Base-by-base conservation (phyloP, 495 filamentous ascomycete species). In the Venustampulla echinocandica region DNA sequence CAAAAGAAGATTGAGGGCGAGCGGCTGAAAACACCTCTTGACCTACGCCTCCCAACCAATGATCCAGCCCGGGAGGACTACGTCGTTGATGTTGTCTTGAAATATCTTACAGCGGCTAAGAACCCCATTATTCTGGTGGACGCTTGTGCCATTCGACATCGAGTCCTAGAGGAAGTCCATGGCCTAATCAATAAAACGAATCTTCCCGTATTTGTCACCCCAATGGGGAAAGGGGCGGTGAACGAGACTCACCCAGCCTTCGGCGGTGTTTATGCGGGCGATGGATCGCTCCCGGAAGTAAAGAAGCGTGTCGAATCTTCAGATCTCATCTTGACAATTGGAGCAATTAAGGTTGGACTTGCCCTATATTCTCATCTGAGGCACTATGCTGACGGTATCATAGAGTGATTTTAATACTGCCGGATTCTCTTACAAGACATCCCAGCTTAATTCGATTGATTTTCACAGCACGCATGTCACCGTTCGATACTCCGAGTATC, bases 161-260 rank as follows among this genome's bases (percentile, higher is more conserved):
- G 76, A 10, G 81, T 81, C 10, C 64, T 92, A 4, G 68, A 79
- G 0, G 90, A 95, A 60, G 79, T 87, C 10, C 80, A 82, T 42
- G 77, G 81, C 23, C 67, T 97, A n/a, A 67, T 95, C 27, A 71
- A 82, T 35, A 85, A 79, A 57, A 85, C 87, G 0, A 69, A 77
- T 7, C 64, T 95, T 9, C 90, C 88, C 6, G 83, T 82, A 0
- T 95, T 92, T 62, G 86, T 92, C 15, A 79, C 87, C 0, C 90
- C 90, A 1, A 93, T 94, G 87, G 88, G 90, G 48, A 95, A 95
- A 64, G 80, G 90, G 33, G 86, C 83, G 6, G 77, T 95, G 40
- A 73, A 95, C 49, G 89, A 97, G 60, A 77, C 75, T 1, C 69
- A 80, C 42, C 69, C 77, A 9, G 81, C 74, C 48, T 96, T 84